A percentile compares a stretch with the other conserved stretches of the same genome.
Evolutionary conservation across 768 basidiomycete genomes (phyloP).

Genomic region (Russula virescens): DNA sequence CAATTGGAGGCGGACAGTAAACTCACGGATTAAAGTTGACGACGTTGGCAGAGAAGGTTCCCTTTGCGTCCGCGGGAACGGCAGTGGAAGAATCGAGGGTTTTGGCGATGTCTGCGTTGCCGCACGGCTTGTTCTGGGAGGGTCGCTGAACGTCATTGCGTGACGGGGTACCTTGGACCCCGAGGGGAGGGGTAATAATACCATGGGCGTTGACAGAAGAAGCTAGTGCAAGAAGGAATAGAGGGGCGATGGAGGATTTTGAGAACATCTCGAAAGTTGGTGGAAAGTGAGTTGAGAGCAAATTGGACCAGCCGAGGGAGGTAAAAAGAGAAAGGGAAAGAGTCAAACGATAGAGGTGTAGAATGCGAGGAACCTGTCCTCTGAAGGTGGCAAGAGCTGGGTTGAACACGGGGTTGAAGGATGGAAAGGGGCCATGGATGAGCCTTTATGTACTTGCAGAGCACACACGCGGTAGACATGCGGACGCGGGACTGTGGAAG

Average conservation of each 20-base stretch:
- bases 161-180: constrained; percentile 26
- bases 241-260: constrained; percentile 29
- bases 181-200: constrained; percentile 39
- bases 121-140: constrained; percentile 36
- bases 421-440: neutral
- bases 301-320: neutral
- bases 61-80: constrained; percentile 31
- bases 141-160: constrained; percentile 31
- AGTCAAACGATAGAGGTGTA: neutral
- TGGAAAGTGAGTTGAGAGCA: too few species aligned
- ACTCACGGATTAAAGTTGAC: constrained; percentile 46
- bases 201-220: constrained; percentile 40
- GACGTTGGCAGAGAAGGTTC: constrained; percentile 37
- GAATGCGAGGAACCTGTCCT: constrained; percentile 13
- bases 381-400: neutral
- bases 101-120: constrained; percentile 37
- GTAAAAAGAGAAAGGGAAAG: neutral
- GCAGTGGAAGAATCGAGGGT: constrained; percentile 36
- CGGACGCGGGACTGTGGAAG: neutral
- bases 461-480: too few species aligned
- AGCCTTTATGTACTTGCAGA: neutral
- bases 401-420: neutral
- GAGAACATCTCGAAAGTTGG: constrained; percentile 25
- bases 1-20: constrained; percentile 30
- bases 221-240: constrained; percentile 33